Evolutionary conservation across 1,284 basidiomycete species (phyloP).

Genomic region (Singerocomus inundabilis): DNA sequence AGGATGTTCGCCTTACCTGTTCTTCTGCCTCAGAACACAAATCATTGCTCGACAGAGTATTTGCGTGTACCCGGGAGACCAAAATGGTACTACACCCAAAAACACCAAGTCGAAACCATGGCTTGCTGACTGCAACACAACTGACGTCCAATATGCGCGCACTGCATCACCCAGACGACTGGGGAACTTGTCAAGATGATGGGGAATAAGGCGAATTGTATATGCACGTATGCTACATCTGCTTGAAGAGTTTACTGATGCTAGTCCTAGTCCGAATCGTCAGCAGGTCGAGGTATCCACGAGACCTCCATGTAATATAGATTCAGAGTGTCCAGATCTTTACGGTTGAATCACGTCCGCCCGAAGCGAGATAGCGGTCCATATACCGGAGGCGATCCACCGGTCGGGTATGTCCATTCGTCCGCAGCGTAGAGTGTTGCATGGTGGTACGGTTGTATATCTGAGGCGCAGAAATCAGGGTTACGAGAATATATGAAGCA

Average conservation of each 20-base stretch:
- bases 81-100: not conserved
- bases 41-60: not conserved
- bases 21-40: not conserved
- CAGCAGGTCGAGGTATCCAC: constrained; percentile 18
- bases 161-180: not conserved
- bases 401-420: constrained; percentile 91
- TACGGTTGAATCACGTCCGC: constrained; percentile 83
- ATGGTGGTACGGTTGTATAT: constrained; percentile 95
- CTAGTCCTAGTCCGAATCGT: constrained; percentile 18
- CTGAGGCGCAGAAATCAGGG: constrained; percentile 39
- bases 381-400: constrained; percentile 93
- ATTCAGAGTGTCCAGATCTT: constrained; percentile 95
- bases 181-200: not conserved
- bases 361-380: constrained; percentile 93
- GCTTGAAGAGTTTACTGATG: constrained; percentile 22
- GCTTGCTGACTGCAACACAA: not conserved
- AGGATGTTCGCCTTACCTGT: not conserved
- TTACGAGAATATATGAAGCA: not conserved
- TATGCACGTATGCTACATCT: constrained; percentile 22
- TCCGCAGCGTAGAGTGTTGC: constrained; percentile 80
- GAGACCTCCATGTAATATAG: constrained; percentile 7
- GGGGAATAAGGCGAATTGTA: constrained; percentile 15
- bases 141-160: not conserved
- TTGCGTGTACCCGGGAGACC: not conserved
- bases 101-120: not conserved